These are phyloP conservation scores for Boechera stricta DNA, from an alignment of 345 rosid species.

Conservation along the genomic window DNA sequence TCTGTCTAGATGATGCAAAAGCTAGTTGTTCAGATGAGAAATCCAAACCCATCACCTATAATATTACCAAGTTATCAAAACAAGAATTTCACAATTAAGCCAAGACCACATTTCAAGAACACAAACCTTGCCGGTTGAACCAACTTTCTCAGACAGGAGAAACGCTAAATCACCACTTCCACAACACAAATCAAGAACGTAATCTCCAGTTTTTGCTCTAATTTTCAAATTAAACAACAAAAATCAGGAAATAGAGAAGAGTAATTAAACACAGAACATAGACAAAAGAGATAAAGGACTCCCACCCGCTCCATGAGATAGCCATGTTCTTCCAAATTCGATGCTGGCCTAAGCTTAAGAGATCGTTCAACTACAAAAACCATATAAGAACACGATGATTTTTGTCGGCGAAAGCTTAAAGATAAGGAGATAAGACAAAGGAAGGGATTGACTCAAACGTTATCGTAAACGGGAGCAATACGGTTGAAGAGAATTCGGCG, in stretches of 20 bases:
- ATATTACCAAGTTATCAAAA: neutral
- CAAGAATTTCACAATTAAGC: neutral
- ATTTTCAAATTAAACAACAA: conserved; percentile 2
- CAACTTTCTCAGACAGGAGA: conserved; percentile 83
- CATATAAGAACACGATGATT: neutral
- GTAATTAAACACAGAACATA: neutral
- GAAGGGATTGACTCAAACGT: conserved; percentile 41
- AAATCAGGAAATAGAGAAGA: conserved; percentile 1
- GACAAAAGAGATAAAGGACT: conserved; percentile 15
- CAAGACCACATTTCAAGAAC: conserved; percentile 1
- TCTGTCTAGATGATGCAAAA: conserved; percentile 69
- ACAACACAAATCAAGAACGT: conserved; percentile 85
- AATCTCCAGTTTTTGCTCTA: conserved; percentile 73
- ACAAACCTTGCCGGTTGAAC: conserved; percentile 64
- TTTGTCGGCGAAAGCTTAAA: neutral
- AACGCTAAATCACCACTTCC: conserved; percentile 92
- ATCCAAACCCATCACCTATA: conserved; percentile 82
- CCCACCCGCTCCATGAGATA: conserved; percentile 75
- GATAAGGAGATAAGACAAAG: neutral
- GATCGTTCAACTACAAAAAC: conserved; percentile 69
- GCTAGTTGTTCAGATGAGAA: conserved; percentile 76
- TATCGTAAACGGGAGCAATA: conserved; percentile 85
- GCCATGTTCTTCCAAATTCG: conserved; percentile 90
- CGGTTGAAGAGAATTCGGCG: conserved; percentile 73
- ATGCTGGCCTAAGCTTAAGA: conserved; percentile 85